phyloP scores from a whole-genome alignment of 495 filamentous ascomycete species.

The Tetracladium setigerum region DNA sequence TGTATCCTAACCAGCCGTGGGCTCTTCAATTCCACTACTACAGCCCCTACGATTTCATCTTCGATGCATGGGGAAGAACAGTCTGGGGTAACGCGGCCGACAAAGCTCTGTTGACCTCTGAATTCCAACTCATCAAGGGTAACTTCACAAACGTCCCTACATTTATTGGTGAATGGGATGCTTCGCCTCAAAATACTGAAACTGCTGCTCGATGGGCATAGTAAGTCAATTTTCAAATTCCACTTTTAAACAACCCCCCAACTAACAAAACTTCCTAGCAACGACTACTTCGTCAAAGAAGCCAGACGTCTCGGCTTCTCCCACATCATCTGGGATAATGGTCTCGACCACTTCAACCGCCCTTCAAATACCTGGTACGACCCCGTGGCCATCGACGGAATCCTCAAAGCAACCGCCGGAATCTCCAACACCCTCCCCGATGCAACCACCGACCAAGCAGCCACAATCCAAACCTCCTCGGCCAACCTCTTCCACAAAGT shows the following conservation, averaged over 20 bases:
- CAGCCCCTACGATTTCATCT: conserved; percentile 40
- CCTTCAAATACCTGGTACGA: conserved; percentile 41
- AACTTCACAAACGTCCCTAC: conserved; percentile 49
- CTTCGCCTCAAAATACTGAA: conserved; percentile 40
- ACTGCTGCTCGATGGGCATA: conserved; percentile 51
- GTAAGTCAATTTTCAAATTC: too few relatives aligned
- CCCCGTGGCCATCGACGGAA: conserved; percentile 35
- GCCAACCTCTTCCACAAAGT: conserved; percentile 49
- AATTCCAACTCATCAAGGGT: conserved; percentile 40
- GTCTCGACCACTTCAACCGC: conserved; percentile 39
- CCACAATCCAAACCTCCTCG: conserved; percentile 37
- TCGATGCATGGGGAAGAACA: conserved; percentile 39
- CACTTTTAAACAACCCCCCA: too few relatives aligned
- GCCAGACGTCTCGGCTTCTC: conserved; percentile 37
- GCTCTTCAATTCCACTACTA: conserved; percentile 60
- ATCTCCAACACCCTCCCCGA: conserved; percentile 44
- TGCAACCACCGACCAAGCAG: conserved; percentile 40
- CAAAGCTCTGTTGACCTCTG: conserved; percentile 39
- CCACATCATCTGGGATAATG: conserved; percentile 53
- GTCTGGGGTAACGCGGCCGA: conserved; percentile 51
- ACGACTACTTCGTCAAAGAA: conserved; percentile 43
- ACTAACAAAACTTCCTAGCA: too few relatives aligned
- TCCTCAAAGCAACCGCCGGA: conserved; percentile 35
- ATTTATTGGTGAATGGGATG: conserved; percentile 53
- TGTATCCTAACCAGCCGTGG: conserved; percentile 46